Evolutionary conservation across 495 filamentous ascomycete genomes (phyloP).

Genomic region (Wilcoxina mikolae): DNA sequence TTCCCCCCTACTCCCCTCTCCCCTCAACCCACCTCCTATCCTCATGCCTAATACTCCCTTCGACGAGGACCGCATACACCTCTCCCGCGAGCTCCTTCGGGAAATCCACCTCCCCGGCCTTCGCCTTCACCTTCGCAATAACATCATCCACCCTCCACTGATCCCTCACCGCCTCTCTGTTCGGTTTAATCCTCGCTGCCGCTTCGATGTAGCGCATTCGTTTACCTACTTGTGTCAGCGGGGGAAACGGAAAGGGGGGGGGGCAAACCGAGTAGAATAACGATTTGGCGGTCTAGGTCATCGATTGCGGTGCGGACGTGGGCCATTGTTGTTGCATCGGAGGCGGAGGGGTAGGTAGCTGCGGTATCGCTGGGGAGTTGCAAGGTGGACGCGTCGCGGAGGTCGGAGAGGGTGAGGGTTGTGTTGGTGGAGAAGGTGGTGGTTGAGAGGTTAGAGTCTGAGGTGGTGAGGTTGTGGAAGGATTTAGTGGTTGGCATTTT

Average conservation of each 20-base stretch:
- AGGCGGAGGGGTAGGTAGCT: not conserved
- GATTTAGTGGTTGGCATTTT: too few species aligned
- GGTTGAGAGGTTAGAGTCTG: too few species aligned
- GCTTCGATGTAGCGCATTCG: constrained; percentile 29
- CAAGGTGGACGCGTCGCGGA: not conserved
- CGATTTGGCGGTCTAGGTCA: constrained; percentile 23
- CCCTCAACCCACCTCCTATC: constrained; percentile 15
- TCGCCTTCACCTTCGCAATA: constrained; percentile 17
- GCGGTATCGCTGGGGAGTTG: not conserved
- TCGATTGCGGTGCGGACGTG: constrained; percentile 26
- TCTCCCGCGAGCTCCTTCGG: constrained; percentile 12
- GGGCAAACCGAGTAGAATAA: constrained; percentile 18
- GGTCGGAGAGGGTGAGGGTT: not conserved
- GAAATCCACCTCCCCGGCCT: constrained; percentile 21
- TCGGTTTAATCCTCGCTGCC: constrained; percentile 26
- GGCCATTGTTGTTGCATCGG: constrained; percentile 17
- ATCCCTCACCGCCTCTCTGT: constrained; percentile 18
- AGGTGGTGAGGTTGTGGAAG: too few species aligned
- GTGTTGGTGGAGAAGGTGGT: not conserved
- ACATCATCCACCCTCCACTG: constrained; percentile 28
- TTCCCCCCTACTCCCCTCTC: not conserved
- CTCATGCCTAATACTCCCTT: constrained; percentile 25
- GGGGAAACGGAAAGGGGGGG: not conserved
- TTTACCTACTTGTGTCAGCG: constrained; percentile 10
- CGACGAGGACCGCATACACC: constrained; percentile 25